Conservation (phyloP, 2,329 filamentous ascomycete genomes). For the Nannizziopsis barbatae region DNA sequence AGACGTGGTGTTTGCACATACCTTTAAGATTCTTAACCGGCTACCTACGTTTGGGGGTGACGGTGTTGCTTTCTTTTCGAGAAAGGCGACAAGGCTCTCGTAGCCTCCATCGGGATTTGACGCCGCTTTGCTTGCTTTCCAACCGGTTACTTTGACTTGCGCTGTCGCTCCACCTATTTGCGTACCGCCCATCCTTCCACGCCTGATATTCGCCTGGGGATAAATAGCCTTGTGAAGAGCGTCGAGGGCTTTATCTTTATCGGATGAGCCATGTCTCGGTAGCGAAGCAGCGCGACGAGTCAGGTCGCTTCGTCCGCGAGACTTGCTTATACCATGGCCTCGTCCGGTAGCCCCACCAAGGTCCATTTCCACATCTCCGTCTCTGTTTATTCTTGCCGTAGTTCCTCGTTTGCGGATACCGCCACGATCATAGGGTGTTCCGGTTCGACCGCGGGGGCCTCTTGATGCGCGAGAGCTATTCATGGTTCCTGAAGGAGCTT, state of each 20-base stretch:
- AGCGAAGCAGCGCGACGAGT: conserved; percentile 20
- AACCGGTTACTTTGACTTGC: conserved; percentile 44
- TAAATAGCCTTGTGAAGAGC: conserved; percentile 30
- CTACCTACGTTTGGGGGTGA: conserved; percentile 40
- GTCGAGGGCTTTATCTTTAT: conserved; percentile 24
- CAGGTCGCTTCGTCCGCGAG: conserved; percentile 25
- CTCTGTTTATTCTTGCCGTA: conserved; percentile 42
- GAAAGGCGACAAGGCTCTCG: conserved; percentile 52
- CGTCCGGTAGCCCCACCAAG: conserved; percentile 26
- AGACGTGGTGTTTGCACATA: conserved; percentile 48
- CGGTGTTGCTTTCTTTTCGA: conserved; percentile 58
- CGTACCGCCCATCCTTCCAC: conserved; percentile 18
- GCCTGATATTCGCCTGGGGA: conserved; percentile 32
- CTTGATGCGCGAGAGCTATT: conserved; percentile 27
- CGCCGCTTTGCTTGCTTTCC: conserved; percentile 58
- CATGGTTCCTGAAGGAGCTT: conserved; percentile 15
- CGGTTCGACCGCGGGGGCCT: conserved; percentile 19
- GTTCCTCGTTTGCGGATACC: conserved; percentile 43
- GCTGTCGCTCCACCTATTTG: conserved; percentile 19
- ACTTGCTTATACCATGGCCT: conserved; percentile 24
- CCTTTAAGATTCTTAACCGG: conserved; percentile 60
- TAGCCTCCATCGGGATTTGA: conserved; percentile 56
- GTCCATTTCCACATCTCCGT: conserved; percentile 54
- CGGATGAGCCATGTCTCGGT: conserved; percentile 19
- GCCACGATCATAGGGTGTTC: conserved; percentile 29